Evolutionary conservation across 768 basidiomycete genomes (phyloP).

Genomic region (Tephrocybe sp.): DNA sequence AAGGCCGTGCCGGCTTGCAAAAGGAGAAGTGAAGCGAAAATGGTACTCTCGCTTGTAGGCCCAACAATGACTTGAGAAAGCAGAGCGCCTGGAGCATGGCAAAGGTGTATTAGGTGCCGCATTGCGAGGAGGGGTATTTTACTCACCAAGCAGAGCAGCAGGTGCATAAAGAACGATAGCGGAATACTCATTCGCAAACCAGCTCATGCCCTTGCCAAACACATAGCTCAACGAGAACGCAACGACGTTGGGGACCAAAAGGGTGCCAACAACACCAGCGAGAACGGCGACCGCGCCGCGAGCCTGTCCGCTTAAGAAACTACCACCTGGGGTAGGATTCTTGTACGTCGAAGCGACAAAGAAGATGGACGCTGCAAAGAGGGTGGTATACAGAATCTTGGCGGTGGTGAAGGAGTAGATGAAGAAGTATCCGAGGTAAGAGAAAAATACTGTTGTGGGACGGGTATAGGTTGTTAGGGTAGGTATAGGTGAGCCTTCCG

Average conservation of each 20-base stretch:
- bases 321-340: conserved; percentile 31
- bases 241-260: conserved; percentile 66
- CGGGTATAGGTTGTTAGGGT: conserved; percentile 50
- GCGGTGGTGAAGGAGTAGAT: conserved; percentile 77
- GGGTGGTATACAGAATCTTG: conserved; percentile 55
- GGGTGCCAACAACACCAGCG: conserved; percentile 52
- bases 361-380: conserved; percentile 46
- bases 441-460: conserved; percentile 78
- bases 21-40: conserved; percentile 63
- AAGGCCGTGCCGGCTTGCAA: conserved; percentile 57
- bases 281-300: conserved; percentile 50
- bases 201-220: conserved; percentile 74
- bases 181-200: conserved; percentile 76
- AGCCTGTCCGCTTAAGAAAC: conserved; percentile 38
- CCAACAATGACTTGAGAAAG: conserved; percentile 60
- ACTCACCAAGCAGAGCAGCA: conserved; percentile 68
- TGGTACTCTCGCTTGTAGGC: conserved; percentile 55
- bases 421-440: conserved; percentile 65
- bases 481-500: conserved; percentile 67
- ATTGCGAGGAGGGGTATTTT: background rate
- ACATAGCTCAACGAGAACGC: conserved; percentile 67
- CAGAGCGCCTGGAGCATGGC: conserved; percentile 50
- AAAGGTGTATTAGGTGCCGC: background rate
- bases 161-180: conserved; percentile 74
- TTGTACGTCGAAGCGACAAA: conserved; percentile 40